Evolutionary conservation across 73 alveolate genomes (phyloP), one percentile per base, ranked within the genome.

Genomic region (Durusdinium trenchii): DNA sequence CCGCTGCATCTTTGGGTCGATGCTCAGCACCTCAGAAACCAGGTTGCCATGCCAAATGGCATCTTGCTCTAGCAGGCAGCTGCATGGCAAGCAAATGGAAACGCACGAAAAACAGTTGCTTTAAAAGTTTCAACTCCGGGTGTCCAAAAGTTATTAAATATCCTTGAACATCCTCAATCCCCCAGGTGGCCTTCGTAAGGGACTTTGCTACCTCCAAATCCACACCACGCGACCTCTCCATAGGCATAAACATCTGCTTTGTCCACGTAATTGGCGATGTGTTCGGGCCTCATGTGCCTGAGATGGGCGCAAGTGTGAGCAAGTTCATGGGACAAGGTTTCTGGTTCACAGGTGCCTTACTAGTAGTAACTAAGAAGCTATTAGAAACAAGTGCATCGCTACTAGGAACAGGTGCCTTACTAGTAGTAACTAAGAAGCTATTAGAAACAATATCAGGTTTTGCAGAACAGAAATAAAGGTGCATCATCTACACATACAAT

Each of bases 201-300:
- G 48, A 71, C 6, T 7, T 40, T 12, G 48, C 40, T 42, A 69
- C 18, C 38, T 23, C 12, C 83, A 35, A 35, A 23, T 69, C 47
- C 12, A 30, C 45, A 35, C 83, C 38, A 69, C 35, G 50, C 9
- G 50, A 76, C 98, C 98, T 91, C 98, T 76, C 98, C 98, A 26
- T 91, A 91, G 38, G 98, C 98, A 54, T 91, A 91, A 23, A 91
- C 98, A 57, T 91, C 98, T 40, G 98, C 98, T 76, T 91, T 91
- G 87, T 91, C 98, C 98, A 91, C 98, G n/a, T 91, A 91, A 60
- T 91, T 54, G 78, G 89, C 89, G 30, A 91, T 91, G 57, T 91
- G 98, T 89, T 91, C 89, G 20, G 98, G 98, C 76, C 98, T 87
- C 98, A 91, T 91, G 76, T 91, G 98, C 98, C 98, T 91, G 35